Evolutionary conservation across 2,329 filamentous ascomycete genomes (phyloP).

Genomic region (Lachnellula suecica): DNA sequence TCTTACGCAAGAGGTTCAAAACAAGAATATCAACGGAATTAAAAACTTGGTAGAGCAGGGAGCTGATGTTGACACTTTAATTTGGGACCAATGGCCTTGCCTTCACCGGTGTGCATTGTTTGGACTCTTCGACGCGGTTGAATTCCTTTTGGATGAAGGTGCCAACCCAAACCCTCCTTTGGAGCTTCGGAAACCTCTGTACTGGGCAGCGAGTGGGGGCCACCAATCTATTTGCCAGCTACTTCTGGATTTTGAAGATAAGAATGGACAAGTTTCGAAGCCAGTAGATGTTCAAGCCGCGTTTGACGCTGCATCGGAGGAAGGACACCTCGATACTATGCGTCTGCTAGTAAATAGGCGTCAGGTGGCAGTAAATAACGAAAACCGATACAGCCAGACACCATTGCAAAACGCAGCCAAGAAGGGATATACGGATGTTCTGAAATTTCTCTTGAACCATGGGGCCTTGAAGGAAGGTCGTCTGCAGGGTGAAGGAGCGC

Average conservation of each 20-base stretch:
- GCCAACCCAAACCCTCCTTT: conserved; percentile 17
- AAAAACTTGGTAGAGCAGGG: conserved; percentile 16
- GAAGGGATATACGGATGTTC: conserved; percentile 13
- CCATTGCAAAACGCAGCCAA: conserved; percentile 9
- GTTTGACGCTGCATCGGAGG: conserved; percentile 11
- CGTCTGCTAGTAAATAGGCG: conserved; percentile 16
- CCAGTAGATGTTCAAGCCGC: conserved; percentile 17
- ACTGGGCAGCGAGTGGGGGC: conserved; percentile 22
- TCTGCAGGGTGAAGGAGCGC: conserved; percentile 8
- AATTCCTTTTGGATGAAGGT: conserved; percentile 20
- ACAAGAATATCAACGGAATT: conserved; percentile 7
- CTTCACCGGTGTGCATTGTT: conserved; percentile 19
- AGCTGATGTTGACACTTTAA: conserved; percentile 14
- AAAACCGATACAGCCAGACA: conserved; percentile 7
- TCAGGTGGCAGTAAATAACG: conserved; percentile 14
- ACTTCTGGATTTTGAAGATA: conserved; percentile 36
- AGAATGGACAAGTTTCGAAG: conserved; percentile 37
- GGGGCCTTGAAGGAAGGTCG: conserved; percentile 13
- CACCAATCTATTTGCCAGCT: conserved; percentile 32
- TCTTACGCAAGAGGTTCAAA: conserved; percentile 11
- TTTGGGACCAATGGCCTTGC: conserved; percentile 17
- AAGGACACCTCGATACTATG: conserved; percentile 19
- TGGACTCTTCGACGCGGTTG: conserved; percentile 21
- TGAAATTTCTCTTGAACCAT: conserved; percentile 19
- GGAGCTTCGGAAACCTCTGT: conserved; percentile 16